Evolutionary conservation across 140 eudicot genomes (phyloP).

Genomic region (Senecio squalidus): DNA sequence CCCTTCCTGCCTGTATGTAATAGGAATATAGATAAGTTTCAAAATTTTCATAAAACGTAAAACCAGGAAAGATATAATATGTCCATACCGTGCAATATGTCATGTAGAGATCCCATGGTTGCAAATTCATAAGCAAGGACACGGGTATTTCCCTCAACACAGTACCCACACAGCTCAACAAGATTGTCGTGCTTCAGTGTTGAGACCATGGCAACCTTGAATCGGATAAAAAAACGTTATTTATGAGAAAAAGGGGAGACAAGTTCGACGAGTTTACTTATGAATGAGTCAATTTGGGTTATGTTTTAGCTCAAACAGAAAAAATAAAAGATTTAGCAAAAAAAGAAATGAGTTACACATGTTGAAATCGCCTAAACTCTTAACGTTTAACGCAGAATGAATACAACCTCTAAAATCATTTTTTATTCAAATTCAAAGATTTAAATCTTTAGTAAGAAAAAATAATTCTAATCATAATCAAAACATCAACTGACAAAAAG

Average conservation of each 20-base stretch:
- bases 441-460: too few species aligned
- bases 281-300: neutral
- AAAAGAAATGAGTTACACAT: too few species aligned
- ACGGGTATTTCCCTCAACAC: constrained; percentile 63
- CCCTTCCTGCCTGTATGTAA: constrained; percentile 59
- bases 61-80: neutral
- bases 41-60: neutral
- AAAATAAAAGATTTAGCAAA: neutral
- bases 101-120: constrained; percentile 80
- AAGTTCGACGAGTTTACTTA: neutral
- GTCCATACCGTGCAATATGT: constrained; percentile 58
- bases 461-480: too few species aligned
- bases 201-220: constrained; percentile 68
- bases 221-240: neutral
- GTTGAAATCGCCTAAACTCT: too few species aligned
- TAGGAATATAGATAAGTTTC: neutral
- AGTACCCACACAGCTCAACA: constrained; percentile 69
- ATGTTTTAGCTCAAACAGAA: neutral
- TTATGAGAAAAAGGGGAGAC: neutral
- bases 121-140: constrained; percentile 81
- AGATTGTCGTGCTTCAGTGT: constrained; percentile 65
- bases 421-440: neutral
- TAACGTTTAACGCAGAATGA: too few species aligned
- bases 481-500: too few species aligned
- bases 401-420: neutral